Evolutionary conservation across 495 filamentous ascomycete species (phyloP), one percentile per base, ranked within the genome.

Genomic region (Wilcoxina mikolae): DNA sequence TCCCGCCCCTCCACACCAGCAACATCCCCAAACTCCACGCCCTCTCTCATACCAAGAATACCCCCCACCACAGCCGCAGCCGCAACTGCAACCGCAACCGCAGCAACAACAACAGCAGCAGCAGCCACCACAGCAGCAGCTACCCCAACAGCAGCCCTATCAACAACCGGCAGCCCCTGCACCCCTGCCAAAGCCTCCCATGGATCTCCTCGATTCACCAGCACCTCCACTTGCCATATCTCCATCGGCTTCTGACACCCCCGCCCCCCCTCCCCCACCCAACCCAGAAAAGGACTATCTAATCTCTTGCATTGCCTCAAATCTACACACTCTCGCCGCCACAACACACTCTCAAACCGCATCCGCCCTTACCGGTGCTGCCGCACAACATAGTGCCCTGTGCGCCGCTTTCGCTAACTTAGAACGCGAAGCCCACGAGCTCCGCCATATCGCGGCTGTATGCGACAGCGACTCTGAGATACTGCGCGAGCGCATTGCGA

Each of bases 211-310:
- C 15, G 54, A 53, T 18, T 25, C 29, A 35, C 56, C 46, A 10
- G 1, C 35, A 11, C 51, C 38, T 53, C 41, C 55, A 17, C 43
- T 49, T 18, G 3, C 48, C n/a, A 48, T 55, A 20, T 1, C 48
- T n/a, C 51, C 65, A 35, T 43, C 52, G 0, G 49, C 54, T 61
- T 22, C 68, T 62, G 24, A 74, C 73, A 56, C 79, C 83, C 0
- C 80, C 26, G 35, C 51, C n/a, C 79, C 85, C 0, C 90, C 90
- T 0, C 90, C 89, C 10, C 91, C 91, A 0, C 90, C 87, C 1
- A 98, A 98, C 66, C 91, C 91, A 4, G 87, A 98, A 70, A 98
- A 95, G 65, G 88, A 95, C 66, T 80, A 81, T 29, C 78, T 98
- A 23, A 76, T 94, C 9, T 76, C 80, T 41, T 82, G 85, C 15